Base-by-base conservation (phyloP, 1,284 basidiomycete species). In the Microbotryomycetes sp. region DNA sequence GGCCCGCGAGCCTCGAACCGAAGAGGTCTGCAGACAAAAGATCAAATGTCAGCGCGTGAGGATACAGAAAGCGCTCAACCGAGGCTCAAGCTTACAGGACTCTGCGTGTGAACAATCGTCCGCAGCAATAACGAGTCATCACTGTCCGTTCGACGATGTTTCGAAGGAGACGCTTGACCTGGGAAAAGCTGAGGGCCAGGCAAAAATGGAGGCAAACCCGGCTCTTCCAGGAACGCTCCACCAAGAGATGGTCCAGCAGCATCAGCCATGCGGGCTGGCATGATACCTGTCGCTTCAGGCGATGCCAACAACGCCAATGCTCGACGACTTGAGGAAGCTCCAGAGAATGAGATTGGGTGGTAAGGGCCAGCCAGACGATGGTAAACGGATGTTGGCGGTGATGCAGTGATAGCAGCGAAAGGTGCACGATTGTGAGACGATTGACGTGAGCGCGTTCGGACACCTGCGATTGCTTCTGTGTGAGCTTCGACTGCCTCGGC, bases 321-420 rank as follows among this genome's bases (percentile, higher is more conserved):
- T 22, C 67, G 66, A 25, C 61, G 62, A 30, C 54, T 59, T 29
- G 56, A 51, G 4, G 60, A 52, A 2, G 63, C 49, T 28, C 55
- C 49, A 19, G 56, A 62, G 59, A 58, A 64, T n/a, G 64, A 56
- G 25, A 71, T 56, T 19, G 70, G 70, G 58, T 70, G 69, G 59
- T 71, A 70, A 14, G 69, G 70, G 2, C 70, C 66, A 2, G 70
- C 70, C 56, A 72, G 68, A 28, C 69, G 69, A 26, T 67, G 65
- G 58, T 70, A 69, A 22, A 72, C 70, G 30, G 63, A 64, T 0
- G 69, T 70, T 22, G 70, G 70, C 1, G 70, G 70, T n/a, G 70
- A 72, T 19, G 66, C 60, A 50, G 64, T 54, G 47, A 61, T 51
- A 15, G 63, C 45, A n/a, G 59, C 22, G 26, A 52, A 28, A 46